Conservation (phyloP, 2,329 filamentous ascomycete genomes). For the Trichoderma asperellum region DNA sequence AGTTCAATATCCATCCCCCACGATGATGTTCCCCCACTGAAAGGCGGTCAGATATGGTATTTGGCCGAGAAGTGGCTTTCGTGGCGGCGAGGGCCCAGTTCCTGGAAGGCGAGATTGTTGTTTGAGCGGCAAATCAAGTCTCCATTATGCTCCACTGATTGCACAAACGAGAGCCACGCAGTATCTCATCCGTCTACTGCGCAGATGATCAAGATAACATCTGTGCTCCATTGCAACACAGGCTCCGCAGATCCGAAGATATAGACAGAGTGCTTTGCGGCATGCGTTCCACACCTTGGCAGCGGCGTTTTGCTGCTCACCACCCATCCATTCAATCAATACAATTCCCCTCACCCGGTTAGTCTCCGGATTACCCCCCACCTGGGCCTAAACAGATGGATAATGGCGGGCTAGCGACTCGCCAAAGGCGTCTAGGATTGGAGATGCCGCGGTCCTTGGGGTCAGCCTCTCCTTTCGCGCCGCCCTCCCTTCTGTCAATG, state of each 20-base stretch:
- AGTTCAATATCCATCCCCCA: background rate
- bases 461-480: background rate
- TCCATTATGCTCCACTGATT: slow-evolving; percentile 13
- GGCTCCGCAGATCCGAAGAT: background rate
- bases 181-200: background rate
- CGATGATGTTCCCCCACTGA: slow-evolving; percentile 11
- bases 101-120: background rate
- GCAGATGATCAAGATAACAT: background rate
- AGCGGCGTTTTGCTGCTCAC: background rate
- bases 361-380: background rate
- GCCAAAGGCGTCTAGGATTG: background rate
- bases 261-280: background rate
- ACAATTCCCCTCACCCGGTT: background rate
- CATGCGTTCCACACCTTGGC: background rate
- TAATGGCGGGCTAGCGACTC: slow-evolving; percentile 4
- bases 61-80: slow-evolving; percentile 19
- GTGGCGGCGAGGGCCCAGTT: slow-evolving; percentile 5
- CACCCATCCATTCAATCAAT: background rate
- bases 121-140: background rate
- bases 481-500: background rate
- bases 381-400: slow-evolving; percentile 1
- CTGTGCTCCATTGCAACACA: background rate
- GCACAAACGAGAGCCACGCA: background rate
- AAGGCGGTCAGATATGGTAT: slow-evolving; percentile 22
- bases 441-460: background rate